Percentiles rank a stretch among this genome's conserved stretches.
phyloP scores from a whole-genome alignment of 805 yeast species.

The Yarrowia sp. region DNA sequence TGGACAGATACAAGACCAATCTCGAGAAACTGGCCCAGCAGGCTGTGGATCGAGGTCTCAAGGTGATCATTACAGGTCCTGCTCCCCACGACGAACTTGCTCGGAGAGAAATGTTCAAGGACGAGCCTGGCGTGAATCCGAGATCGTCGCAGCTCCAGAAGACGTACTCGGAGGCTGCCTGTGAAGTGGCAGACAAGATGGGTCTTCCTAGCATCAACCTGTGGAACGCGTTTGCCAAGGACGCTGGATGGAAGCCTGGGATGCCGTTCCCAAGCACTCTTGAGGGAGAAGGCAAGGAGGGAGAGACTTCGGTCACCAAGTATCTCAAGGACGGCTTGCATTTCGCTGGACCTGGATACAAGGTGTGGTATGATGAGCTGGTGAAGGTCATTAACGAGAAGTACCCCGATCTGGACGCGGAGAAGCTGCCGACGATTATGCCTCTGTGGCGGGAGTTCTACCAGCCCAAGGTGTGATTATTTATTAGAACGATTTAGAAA shows the following conservation, averaged over 20 bases:
- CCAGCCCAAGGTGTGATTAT: too few species aligned
- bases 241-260: slow-evolving; percentile 45
- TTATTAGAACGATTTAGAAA: too few species aligned
- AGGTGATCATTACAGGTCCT: slow-evolving; percentile 62
- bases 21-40: slow-evolving; percentile 44
- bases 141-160: slow-evolving; percentile 49
- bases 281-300: slow-evolving; percentile 27
- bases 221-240: slow-evolving; percentile 45
- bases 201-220: slow-evolving; percentile 59
- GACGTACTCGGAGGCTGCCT: slow-evolving; percentile 52
- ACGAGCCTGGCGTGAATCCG: slow-evolving; percentile 42
- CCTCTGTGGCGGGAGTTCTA: slow-evolving; percentile 35
- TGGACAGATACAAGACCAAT: slow-evolving; percentile 52
- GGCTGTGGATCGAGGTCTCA: slow-evolving; percentile 46
- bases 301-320: slow-evolving; percentile 26
- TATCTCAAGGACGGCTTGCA: slow-evolving; percentile 59
- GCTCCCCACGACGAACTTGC: slow-evolving; percentile 46
- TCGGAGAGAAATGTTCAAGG: slow-evolving; percentile 1
- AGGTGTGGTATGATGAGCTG: slow-evolving; percentile 48
- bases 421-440: slow-evolving; percentile 31
- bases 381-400: slow-evolving; percentile 40
- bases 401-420: slow-evolving; percentile 48
- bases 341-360: slow-evolving; percentile 54
- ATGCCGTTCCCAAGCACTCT: slow-evolving; percentile 30
- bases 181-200: slow-evolving; percentile 46